phyloP scores from a whole-genome alignment of 192 early-diverging fungal species.

The Podila epicladia region DNA sequence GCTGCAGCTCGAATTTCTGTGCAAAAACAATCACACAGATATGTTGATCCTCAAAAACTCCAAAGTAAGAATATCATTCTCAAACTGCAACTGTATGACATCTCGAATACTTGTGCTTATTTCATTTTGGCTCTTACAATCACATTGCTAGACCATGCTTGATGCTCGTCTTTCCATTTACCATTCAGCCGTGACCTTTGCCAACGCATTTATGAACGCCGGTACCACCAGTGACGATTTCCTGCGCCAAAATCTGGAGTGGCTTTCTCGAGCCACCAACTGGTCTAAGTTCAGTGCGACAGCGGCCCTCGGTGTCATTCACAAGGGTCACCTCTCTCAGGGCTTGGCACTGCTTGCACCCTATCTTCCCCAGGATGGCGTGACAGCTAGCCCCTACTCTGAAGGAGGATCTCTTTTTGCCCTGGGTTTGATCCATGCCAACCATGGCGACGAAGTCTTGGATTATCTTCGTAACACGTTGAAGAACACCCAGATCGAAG shows the following conservation, averaged over 20 bases:
- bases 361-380: slow-evolving; percentile 94
- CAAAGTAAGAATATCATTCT: slow-evolving; percentile 57
- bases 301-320: slow-evolving; percentile 97
- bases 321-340: slow-evolving; percentile 94
- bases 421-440: slow-evolving; percentile 95
- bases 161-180: slow-evolving; percentile 93
- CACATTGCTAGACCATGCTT: slow-evolving; percentile 71
- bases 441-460: slow-evolving; percentile 88
- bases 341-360: slow-evolving; percentile 86
- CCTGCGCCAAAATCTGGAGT: slow-evolving; percentile 96
- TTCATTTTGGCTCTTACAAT: neutral
- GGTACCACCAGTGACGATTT: slow-evolving; percentile 99
- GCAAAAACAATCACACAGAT: slow-evolving; percentile 96
- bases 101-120: neutral
- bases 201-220: slow-evolving; percentile 98
- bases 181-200: slow-evolving; percentile 95
- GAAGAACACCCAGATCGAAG: slow-evolving; percentile 82
- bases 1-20: slow-evolving; percentile 94
- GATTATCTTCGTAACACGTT: slow-evolving; percentile 86
- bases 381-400: slow-evolving; percentile 86
- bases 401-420: slow-evolving; percentile 99
- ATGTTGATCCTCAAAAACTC: slow-evolving; percentile 94
- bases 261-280: slow-evolving; percentile 96
- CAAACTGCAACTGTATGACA: neutral
- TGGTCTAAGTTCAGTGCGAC: slow-evolving; percentile 99